Percentiles rank a stretch among this genome's conserved stretches.
These are phyloP conservation scores for Neolentinus lepideus DNA, from an alignment of 1,284 basidiomycete genomes.

Conservation along the genomic window DNA sequence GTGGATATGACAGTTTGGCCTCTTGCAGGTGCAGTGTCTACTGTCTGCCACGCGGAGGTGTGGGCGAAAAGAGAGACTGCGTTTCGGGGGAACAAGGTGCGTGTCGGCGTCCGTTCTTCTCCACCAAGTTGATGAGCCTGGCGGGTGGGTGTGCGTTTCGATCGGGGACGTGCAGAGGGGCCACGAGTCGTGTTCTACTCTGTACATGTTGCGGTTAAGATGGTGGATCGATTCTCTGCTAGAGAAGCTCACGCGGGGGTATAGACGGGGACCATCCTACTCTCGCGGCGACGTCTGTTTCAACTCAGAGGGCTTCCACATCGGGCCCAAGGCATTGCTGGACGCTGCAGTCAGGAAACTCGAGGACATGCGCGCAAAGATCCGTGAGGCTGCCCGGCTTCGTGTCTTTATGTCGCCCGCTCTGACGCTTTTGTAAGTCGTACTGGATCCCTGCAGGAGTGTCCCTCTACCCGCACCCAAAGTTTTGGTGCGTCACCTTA, in stretches of 20 bases:
- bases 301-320: conserved; percentile 17
- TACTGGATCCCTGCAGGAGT: conserved; percentile 21
- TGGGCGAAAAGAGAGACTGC: conserved; percentile 21
- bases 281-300: conserved; percentile 17
- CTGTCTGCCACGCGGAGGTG: conserved; percentile 13
- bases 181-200: conserved; percentile 17
- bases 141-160: too few species aligned
- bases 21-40: conserved; percentile 10
- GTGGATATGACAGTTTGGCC: conserved; percentile 1
- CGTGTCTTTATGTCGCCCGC: not conserved
- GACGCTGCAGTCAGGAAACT: conserved; percentile 13
- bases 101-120: conserved; percentile 16
- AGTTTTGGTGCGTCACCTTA: conserved; percentile 15
- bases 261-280: conserved; percentile 15
- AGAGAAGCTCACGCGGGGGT: too few species aligned
- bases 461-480: conserved; percentile 18
- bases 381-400: not conserved
- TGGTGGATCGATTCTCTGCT: not conserved
- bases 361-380: conserved; percentile 9
- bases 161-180: conserved; percentile 21
- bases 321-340: conserved; percentile 19
- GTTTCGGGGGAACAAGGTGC: conserved; percentile 19
- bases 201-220: conserved; percentile 12
- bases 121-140: conserved; percentile 16
- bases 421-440: conserved; percentile 10